Conservation (phyloP, 495 filamentous ascomycete genomes). For the Penicillium verhagenii region DNA sequence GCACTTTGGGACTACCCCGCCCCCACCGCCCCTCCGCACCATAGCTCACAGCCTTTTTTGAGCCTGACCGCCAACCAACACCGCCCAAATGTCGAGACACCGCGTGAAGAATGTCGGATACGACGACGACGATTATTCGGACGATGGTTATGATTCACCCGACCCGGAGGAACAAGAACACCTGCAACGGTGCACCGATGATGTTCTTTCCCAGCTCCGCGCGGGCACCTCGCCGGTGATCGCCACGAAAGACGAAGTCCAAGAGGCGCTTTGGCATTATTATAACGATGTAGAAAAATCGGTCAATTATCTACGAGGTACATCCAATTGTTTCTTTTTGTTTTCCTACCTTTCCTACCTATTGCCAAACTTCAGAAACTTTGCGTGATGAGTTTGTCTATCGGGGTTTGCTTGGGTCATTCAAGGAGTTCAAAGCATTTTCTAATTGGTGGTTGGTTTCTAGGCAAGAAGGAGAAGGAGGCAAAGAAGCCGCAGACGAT, state of each 20-base stretch:
- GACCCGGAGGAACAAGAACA: slow-evolving; percentile 47
- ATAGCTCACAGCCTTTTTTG: slow-evolving; percentile 2
- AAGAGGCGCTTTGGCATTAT: slow-evolving; percentile 92
- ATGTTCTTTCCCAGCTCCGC: slow-evolving; percentile 39
- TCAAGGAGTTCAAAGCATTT: background rate
- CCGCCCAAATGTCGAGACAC: slow-evolving; percentile 43
- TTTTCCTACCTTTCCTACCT: background rate
- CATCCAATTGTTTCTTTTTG: background rate
- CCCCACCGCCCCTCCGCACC: slow-evolving; percentile 1
- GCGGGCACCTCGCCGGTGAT: slow-evolving; percentile 40
- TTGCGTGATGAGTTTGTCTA: background rate
- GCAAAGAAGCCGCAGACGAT: slow-evolving; percentile 37
- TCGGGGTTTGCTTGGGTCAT: background rate
- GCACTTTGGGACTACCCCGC: background rate
- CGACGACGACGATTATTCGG: slow-evolving; percentile 43
- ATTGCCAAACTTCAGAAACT: background rate
- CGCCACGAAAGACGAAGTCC: slow-evolving; percentile 60
- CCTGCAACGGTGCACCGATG: slow-evolving; percentile 37
- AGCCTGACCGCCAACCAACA: background rate
- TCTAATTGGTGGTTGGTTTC: background rate
- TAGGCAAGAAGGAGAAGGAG: slow-evolving; percentile 47
- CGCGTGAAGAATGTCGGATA: slow-evolving; percentile 48
- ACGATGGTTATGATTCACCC: slow-evolving; percentile 42
- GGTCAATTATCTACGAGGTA: slow-evolving; percentile 72
- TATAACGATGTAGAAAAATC: slow-evolving; percentile 90